Evolutionary conservation across 306 rosid genomes (phyloP).

Genomic region (Lathyrus oleraceus): DNA sequence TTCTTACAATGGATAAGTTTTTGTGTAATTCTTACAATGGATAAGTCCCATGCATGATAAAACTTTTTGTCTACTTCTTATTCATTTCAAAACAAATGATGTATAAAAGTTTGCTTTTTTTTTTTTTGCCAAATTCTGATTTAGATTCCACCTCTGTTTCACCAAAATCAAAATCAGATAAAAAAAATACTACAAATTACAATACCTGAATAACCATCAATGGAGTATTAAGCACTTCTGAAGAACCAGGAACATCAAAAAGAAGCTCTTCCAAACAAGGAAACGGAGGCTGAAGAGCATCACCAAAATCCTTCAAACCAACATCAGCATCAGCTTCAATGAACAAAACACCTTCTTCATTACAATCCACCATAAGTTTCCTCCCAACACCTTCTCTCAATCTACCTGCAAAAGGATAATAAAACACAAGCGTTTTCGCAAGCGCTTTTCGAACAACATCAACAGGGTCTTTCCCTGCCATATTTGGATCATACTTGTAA

Average conservation of each 20-base stretch:
- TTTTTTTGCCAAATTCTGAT: neutral
- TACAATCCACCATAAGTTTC: slow-evolving; percentile 45
- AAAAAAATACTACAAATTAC: too few relatives aligned
- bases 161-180: neutral
- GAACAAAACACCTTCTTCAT: slow-evolving; percentile 40
- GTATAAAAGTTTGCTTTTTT: too few relatives aligned
- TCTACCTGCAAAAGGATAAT: slow-evolving; percentile 45
- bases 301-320: slow-evolving; percentile 21
- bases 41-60: too few relatives aligned
- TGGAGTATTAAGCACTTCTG: slow-evolving; percentile 31
- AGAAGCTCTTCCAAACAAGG: slow-evolving; percentile 44
- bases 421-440: slow-evolving; percentile 39
- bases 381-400: slow-evolving; percentile 34
- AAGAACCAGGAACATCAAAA: slow-evolving; percentile 38
- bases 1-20: too few relatives aligned
- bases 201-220: slow-evolving; percentile 40
- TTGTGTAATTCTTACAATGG: too few relatives aligned
- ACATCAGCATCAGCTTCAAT: slow-evolving; percentile 46
- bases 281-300: slow-evolving; percentile 42
- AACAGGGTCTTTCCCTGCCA: slow-evolving; percentile 39
- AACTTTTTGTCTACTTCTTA: too few relatives aligned
- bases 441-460: slow-evolving; percentile 33
- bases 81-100: neutral
- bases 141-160: neutral
- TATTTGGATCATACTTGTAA: slow-evolving; percentile 18